Base-by-base conservation (phyloP, 2,329 filamentous ascomycete species). In the Colletotrichum echinochloae region DNA sequence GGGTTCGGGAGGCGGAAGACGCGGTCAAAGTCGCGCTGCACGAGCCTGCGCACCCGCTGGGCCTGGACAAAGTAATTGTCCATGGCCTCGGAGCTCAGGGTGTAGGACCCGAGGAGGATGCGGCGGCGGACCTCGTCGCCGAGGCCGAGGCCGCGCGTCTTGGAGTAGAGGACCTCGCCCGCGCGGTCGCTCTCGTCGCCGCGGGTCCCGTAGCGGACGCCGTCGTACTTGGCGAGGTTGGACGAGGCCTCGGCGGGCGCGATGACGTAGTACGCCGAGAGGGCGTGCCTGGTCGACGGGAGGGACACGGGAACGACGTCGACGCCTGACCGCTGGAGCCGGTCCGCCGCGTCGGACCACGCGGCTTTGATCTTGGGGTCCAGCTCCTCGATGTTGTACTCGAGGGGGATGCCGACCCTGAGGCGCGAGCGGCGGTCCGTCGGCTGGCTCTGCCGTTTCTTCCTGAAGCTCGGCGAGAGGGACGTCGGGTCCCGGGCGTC, bases 51-150 rank as follows among this genome's bases (percentile, higher is more conserved):
- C 48, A 98, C 89, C 74, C 91, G 92, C 81, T 99, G 96, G 55
- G 96, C 96, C 79, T 97, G 92, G 72, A 97, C 89, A 77, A 99
- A 99, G 81, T 98, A 98, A 79, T 98, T 99, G 79, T 97, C 92
- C 77, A 97, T 96, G 12, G 94, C 94, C 72, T 92, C 90, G 0
- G 95, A 95, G 80, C 94, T 97, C 62, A 99, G 86, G 49, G 91
- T 95, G 78, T 97, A 98, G 0, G 94, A 91, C 20, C 96, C 96
- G 0, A 99, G 88, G 11, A 99, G 82, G 69, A 99, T 97, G 48
- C 96, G 90, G 63, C 94, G 88, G 77, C 92, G 90, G 14, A 98
- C 95, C 81, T 99, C 96, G 8, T 88, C 84, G 8, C 96, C 96
- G 74, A 99, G 94, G 0, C 91, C 91, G 41, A 84, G 80, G 18